Percentiles rank a stretch among this genome's conserved stretches.
Conservation (phyloP, 768 basidiomycete species). For the Rhodotorula taiwanensis region DNA sequence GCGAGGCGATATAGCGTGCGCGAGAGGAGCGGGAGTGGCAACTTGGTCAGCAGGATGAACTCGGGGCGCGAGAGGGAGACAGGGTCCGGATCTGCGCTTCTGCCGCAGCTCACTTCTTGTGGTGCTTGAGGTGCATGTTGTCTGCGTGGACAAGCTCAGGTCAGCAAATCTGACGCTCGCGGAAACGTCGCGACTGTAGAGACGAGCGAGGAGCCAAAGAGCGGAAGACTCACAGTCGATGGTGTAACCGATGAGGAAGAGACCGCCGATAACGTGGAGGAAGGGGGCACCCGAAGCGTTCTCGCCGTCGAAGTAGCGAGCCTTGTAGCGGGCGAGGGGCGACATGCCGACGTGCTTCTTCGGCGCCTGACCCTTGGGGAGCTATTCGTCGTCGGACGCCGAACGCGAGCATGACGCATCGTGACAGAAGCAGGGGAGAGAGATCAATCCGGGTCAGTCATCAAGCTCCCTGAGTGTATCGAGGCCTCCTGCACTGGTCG, state of each 20-base stretch:
- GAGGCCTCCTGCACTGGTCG: no score
- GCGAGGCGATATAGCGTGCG: no score
- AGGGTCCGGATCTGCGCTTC: no score
- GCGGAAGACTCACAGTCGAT: constrained; percentile 53
- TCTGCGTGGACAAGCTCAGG: no score
- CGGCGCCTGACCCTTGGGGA: constrained; percentile 79
- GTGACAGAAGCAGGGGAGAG: background rate
- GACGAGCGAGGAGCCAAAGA: no score
- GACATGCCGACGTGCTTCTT: constrained; percentile 45
- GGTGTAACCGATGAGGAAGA: constrained; percentile 76
- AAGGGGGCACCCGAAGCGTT: constrained; percentile 65
- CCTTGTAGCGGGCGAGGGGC: constrained; percentile 62
- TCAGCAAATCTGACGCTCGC: no score
- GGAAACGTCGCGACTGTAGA: no score
- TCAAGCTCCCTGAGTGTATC: no score
- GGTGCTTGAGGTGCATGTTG: constrained; percentile 38
- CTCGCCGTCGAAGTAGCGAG: constrained; percentile 70
- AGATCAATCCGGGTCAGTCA: background rate
- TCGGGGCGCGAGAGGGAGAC: no score
- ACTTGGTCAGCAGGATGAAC: no score
- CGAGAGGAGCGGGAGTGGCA: no score
- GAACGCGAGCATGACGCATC: background rate
- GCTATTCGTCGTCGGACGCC: constrained; percentile 38
- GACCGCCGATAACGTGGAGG: constrained; percentile 56
- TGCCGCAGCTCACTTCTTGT: constrained; percentile 36